Base-by-base conservation (phyloP, 441 rosid genomes). In the Aquilaria agallochum region DNA sequence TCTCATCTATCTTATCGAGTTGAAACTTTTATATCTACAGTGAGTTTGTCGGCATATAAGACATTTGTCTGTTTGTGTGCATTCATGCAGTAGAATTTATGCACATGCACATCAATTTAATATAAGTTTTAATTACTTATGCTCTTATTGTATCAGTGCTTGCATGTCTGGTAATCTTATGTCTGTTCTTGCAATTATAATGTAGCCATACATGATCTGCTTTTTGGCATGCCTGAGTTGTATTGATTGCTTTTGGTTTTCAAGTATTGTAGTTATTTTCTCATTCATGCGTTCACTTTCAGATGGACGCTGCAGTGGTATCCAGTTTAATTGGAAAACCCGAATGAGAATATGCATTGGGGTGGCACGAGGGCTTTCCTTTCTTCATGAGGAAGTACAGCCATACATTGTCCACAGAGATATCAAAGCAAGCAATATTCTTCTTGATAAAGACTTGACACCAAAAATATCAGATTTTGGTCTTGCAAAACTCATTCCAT, bases 401-500 rank as follows among this genome's bases (percentile, higher is more conserved):
- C 99, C 99, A 5, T 76, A 80, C 64, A 80, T 94, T 46, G 64
- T 90, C 51, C 98, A 90, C 48, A 83, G 97, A 79, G 98, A 92
- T 77, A 92, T 92, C 68, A 92, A 90, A 77, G 97, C 98, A 5
- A 94, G 99, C 79, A 94, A 94, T 74, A 91, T 94, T 66, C 87
- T 94, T 15, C 95, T 94, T 2, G 99, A 91, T 72, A 86, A 50
- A 62, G 85, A 89, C 63, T 75, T 91, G 11, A 83, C 80, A 9
- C 92, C 99, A 15, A 91, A 82, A 86, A 91, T 94, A 65, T 74
- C 99, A 51, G 99, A 94, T 78, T 94, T 94, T 75, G 99, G 99
- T 67, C 89, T 94, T 8, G 99, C 99, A 2, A 94, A 78, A 78
- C 95, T 94, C 71, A 84, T 94, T 63, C 99, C 97, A 10, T 69